Evolutionary conservation across 2,329 filamentous ascomycete genomes (phyloP), one percentile per base, ranked within the genome.

Genomic region (Tolypocladium paradoxum): DNA sequence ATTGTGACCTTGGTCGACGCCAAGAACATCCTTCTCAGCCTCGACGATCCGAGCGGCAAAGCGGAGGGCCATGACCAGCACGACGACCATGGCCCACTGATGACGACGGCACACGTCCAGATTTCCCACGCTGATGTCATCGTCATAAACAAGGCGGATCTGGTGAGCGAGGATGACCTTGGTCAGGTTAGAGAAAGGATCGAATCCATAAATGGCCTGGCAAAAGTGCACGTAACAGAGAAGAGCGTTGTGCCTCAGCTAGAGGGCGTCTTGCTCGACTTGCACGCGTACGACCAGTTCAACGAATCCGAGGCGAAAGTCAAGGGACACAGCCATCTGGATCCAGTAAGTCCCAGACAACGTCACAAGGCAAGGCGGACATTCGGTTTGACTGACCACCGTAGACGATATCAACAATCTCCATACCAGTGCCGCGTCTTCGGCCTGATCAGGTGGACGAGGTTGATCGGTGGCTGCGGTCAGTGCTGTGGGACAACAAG

Each of bases 41-140:
- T 99, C 2, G 88, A 96, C 57, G 88, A 95, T 53, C 78, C 82
- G 4, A 67, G 76, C 0, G 77, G 75, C 18, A 75, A 81, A 54
- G 71, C 79, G 20, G 71, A 76, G 18, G 73, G 76, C 1, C 72
- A 81, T 24, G 74, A 76, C 9, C 73, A 81, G 24, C 68, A 74
- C 56, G 71, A 82, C 31, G 67, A 74, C 45, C 72, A 77, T 48
- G 84, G 85, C 0, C 84, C 87, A 0, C 71, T 90, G 9, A 81
- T 96, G 69, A 96, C 92, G 0, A 96, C 89, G 2, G 93, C 93
- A 0, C 93, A 99, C 68, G 79, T 97, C 48, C 93, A 99, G 64
- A 95, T 99, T 55, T 96, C 90, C 1, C 92, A 99, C 63, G 93
- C 93, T 7, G 93, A 99, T 70, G 90, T 97, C 9, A 81, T 99